Percentiles rank a stretch among this genome's conserved stretches.
phyloP scores from a whole-genome alignment of 441 rosid species.

The Mallotus repandus region DNA sequence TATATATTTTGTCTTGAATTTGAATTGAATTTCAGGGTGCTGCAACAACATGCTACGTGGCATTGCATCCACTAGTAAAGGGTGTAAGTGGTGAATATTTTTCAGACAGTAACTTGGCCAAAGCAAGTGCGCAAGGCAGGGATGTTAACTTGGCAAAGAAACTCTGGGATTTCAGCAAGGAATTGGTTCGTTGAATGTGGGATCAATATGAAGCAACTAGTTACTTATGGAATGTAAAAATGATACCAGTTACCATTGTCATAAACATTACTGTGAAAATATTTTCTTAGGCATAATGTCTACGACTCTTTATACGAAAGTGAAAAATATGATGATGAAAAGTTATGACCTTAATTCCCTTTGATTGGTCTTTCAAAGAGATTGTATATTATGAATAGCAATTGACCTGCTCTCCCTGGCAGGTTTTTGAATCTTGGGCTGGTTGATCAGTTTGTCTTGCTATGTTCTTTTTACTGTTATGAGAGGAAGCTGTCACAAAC shows the following conservation, averaged over 20 bases:
- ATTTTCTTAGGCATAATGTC: not conserved
- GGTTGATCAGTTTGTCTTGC: too few species aligned
- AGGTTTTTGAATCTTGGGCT: too few species aligned
- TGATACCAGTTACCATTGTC: too few species aligned
- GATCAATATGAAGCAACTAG: not conserved
- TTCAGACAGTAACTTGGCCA: conserved; percentile 42
- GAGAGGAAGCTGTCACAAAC: too few species aligned
- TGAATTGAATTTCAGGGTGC: conserved; percentile 45
- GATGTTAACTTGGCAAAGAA: conserved; percentile 52
- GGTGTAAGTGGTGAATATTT: conserved; percentile 68
- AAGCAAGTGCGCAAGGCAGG: conserved; percentile 38
- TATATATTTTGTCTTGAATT: not conserved
- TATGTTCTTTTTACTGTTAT: too few species aligned
- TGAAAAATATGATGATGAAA: not conserved
- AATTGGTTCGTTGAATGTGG: not conserved
- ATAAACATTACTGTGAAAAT: too few species aligned
- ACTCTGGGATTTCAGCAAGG: conserved; percentile 14
- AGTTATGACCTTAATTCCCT: too few species aligned
- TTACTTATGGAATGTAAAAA: not conserved
- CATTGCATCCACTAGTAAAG: conserved; percentile 64
- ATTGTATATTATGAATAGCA: too few species aligned
- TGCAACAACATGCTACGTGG: conserved; percentile 81
- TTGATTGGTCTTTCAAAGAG: too few species aligned
- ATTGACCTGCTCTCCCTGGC: too few species aligned
- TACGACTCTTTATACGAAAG: not conserved